Percentiles rank a stretch among this genome's conserved stretches.
phyloP scores from a whole-genome alignment of 2,329 filamentous ascomycete genomes.

The Beauveria sp. region DNA sequence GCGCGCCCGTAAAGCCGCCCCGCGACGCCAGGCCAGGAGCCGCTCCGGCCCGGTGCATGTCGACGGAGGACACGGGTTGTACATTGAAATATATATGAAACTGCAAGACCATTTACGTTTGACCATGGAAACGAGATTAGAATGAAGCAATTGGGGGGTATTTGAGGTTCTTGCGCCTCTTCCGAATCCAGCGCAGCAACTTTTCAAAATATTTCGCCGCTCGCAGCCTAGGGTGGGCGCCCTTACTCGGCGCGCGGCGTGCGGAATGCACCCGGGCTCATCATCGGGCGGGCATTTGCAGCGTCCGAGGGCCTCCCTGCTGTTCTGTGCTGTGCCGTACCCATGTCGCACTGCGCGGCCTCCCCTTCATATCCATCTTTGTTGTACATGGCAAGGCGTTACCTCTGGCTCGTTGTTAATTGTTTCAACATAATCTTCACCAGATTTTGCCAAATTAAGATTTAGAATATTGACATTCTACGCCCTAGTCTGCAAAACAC shows the following conservation, averaged over 20 bases:
- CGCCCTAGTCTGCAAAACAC: not conserved
- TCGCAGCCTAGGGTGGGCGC: not conserved
- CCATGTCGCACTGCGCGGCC: not conserved
- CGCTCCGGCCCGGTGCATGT: conserved; percentile 3
- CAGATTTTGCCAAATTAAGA: not conserved
- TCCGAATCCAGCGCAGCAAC: too few relatives aligned
- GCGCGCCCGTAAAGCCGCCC: conserved; percentile 3
- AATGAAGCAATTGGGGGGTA: too few relatives aligned
- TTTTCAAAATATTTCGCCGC: not conserved
- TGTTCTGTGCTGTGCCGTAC: not conserved
- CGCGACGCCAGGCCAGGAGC: not conserved
- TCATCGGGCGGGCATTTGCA: too few relatives aligned
- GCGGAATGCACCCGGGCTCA: too few relatives aligned
- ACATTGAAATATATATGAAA: too few relatives aligned
- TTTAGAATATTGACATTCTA: not conserved
- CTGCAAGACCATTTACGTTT: too few relatives aligned
- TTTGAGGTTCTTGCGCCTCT: too few relatives aligned
- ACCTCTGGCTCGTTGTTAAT: too few relatives aligned
- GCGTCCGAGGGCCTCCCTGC: too few relatives aligned
- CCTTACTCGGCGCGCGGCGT: not conserved
- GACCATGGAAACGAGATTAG: too few relatives aligned
- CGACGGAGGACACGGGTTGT: not conserved
- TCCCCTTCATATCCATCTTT: not conserved
- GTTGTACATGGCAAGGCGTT: too few relatives aligned
- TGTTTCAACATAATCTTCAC: too few relatives aligned